A percentile compares a stretch with the other conserved stretches of the same genome.
These are phyloP conservation scores for Coelastrella sp. DNA, from an alignment of 139 green algal species.

Conservation along the genomic window DNA sequence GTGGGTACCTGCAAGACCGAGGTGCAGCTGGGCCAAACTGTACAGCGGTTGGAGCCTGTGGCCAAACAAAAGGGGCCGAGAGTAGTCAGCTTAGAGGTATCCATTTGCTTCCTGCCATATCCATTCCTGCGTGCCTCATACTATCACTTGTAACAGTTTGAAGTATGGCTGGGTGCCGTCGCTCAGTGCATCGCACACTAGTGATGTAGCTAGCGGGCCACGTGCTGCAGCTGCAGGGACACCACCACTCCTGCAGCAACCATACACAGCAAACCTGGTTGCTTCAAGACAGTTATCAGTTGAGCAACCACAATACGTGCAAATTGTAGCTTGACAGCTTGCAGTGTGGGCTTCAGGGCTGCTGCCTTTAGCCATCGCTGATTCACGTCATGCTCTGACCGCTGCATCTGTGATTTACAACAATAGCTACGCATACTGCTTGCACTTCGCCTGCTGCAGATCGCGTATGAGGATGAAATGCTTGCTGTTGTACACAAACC, in stretches of 20 bases:
- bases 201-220: too few species aligned
- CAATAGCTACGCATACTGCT: background rate
- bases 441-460: background rate
- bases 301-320: background rate
- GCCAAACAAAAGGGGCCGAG: slow-evolving; percentile 18
- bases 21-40: background rate
- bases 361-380: background rate
- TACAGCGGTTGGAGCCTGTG: slow-evolving; percentile 32
- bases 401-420: background rate
- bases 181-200: too few species aligned
- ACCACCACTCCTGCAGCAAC: too few species aligned
- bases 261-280: background rate
- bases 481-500: slow-evolving; percentile 40
- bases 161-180: too few species aligned
- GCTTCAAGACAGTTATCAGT: background rate
- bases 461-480: slow-evolving; percentile 27
- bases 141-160: background rate
- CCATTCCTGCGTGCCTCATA: background rate
- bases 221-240: too few species aligned
- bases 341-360: too few species aligned
- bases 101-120: background rate
- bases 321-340: too few species aligned
- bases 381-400: background rate
- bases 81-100: slow-evolving; percentile 32
- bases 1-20: slow-evolving; percentile 17